Evolutionary conservation across 768 basidiomycete genomes (phyloP).

Genomic region (Antrodiella citrinella): DNA sequence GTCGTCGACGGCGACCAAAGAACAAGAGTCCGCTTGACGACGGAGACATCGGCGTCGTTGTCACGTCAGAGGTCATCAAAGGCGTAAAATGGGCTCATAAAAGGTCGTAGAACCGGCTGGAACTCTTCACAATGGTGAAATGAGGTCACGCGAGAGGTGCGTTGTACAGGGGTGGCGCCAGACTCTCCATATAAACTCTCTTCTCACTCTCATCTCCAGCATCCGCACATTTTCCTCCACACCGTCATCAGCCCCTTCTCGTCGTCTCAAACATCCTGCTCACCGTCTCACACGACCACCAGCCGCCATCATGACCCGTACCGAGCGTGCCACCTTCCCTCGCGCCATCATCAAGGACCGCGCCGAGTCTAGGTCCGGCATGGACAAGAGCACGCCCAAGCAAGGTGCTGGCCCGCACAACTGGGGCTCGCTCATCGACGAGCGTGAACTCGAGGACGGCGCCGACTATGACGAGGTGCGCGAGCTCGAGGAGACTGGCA

Average conservation of each 20-base stretch:
- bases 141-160: not conserved
- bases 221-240: not conserved
- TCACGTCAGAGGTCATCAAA: not conserved
- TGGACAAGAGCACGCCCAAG: slow-evolving; percentile 66
- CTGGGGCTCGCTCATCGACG: slow-evolving; percentile 71
- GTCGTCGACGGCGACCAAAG: not conserved
- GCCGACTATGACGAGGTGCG: slow-evolving; percentile 50
- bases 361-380: slow-evolving; percentile 70
- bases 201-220: not conserved
- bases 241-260: not conserved
- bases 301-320: slow-evolving; percentile 65
- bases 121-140: not conserved
- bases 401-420: slow-evolving; percentile 76
- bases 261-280: not conserved
- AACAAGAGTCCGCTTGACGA: not conserved
- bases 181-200: not conserved
- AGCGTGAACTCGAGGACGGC: slow-evolving; percentile 50
- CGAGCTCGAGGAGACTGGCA: slow-evolving; percentile 29
- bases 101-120: not conserved
- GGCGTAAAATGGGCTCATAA: no score
- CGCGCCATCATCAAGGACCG: slow-evolving; percentile 71
- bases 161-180: not conserved
- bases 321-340: slow-evolving; percentile 62
- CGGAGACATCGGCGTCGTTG: not conserved
- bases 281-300: not conserved